Conservation (phyloP, 352 stramenopile genomes). For the Phytophthora sp. region DNA sequence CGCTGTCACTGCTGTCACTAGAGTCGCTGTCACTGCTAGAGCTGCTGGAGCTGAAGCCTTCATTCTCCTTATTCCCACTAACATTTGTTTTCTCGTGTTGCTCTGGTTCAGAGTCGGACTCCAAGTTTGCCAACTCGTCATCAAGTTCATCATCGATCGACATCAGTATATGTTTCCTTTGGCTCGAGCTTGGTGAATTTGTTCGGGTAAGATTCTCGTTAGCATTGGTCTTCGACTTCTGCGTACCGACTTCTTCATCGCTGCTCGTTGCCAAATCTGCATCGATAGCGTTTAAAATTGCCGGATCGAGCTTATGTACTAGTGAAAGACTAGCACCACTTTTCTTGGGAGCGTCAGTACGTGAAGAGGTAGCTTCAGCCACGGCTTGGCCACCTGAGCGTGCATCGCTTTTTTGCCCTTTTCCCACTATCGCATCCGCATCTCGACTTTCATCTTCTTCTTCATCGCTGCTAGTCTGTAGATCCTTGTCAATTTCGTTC, state of each 20-base stretch:
- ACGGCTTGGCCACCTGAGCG: not conserved
- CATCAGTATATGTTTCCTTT: not conserved
- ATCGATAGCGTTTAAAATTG: slow-evolving; percentile 35
- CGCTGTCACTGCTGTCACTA: slow-evolving; percentile 40
- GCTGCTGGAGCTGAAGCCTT: slow-evolving; percentile 34
- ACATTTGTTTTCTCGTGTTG: not conserved
- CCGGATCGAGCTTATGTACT: not conserved
- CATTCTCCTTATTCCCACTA: not conserved
- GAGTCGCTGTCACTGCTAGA: slow-evolving; percentile 38
- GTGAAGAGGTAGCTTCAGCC: too few species aligned
- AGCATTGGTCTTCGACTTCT: not conserved
- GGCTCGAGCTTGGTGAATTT: not conserved
- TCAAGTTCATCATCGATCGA: slow-evolving; percentile 51
- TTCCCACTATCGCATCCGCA: too few species aligned
- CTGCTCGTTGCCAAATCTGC: slow-evolving; percentile 37
- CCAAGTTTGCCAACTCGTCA: slow-evolving; percentile 39
- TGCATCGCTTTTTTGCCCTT: not conserved
- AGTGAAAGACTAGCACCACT: not conserved
- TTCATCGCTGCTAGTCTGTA: slow-evolving; percentile 16
- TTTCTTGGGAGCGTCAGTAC: not conserved
- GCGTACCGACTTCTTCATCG: slow-evolving; percentile 26
- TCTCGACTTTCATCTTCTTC: not conserved
- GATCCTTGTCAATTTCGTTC: slow-evolving; percentile 33
- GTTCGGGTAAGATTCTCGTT: not conserved
- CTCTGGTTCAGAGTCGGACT: slow-evolving; percentile 32